Evolutionary conservation across 2,329 filamentous ascomycete species (phyloP).

Genomic region (Ophiostoma sp.): DNA sequence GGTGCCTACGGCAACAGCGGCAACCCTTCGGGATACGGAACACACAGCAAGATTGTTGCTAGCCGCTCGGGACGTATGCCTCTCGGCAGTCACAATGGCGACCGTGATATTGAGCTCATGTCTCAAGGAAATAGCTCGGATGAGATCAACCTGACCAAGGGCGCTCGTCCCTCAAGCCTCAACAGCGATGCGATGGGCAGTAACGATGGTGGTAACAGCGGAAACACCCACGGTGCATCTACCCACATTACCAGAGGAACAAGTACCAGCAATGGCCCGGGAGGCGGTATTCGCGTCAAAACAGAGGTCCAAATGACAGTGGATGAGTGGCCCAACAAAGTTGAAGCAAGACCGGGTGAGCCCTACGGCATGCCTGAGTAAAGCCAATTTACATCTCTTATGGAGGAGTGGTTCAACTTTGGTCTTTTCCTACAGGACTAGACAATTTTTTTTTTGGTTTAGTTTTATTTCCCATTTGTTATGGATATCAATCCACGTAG

Average conservation of each 20-base stretch:
- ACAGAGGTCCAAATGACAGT: slow-evolving; percentile 24
- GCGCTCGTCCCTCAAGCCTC: slow-evolving; percentile 16
- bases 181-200: slow-evolving; percentile 18
- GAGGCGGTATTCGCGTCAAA: slow-evolving; percentile 23
- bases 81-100: slow-evolving; percentile 21
- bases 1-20: slow-evolving; percentile 1
- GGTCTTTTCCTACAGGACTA: background rate
- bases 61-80: slow-evolving; percentile 21
- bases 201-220: slow-evolving; percentile 1
- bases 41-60: slow-evolving; percentile 24
- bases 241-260: background rate
- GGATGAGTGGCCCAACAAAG: slow-evolving; percentile 14
- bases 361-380: slow-evolving; percentile 17
- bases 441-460: background rate
- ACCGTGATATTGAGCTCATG: slow-evolving; percentile 25
- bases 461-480: background rate
- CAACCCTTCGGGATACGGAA: slow-evolving; percentile 15
- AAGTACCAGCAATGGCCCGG: background rate
- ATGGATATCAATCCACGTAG: background rate
- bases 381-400: background rate
- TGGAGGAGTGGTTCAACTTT: background rate
- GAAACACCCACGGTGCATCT: background rate
- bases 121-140: slow-evolving; percentile 24
- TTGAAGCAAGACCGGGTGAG: slow-evolving; percentile 10
- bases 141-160: slow-evolving; percentile 24